Base-by-base conservation (phyloP, 805 yeast genomes). In the Candida golubevii region DNA sequence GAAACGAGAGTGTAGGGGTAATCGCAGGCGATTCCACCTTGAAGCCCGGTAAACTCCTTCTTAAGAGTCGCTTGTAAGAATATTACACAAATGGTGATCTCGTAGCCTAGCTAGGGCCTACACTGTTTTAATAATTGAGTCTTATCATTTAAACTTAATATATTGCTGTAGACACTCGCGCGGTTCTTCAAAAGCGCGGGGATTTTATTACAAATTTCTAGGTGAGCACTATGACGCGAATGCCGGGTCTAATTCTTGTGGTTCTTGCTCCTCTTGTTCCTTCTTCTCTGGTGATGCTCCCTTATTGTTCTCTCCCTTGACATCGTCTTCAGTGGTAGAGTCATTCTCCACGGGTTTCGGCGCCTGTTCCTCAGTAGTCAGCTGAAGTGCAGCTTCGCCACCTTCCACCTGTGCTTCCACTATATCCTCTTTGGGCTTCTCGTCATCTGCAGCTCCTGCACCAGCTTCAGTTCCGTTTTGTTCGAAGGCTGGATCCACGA, bases 241-340 rank as follows among this genome's bases (percentile, higher is more conserved):
- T 18, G 55, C 60, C 9, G 61, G 61, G 36, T 57, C 61, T 53
- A 57, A 54, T 30, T 53, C 55, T 36, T 51, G 54, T 4, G 55
- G 48, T 14, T 48, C 51, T 29, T 29, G 32, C n/a, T 29, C n/a
- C 32, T 10, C 32, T 12, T 29, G n/a, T 6, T 10, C n/a, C 32
- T 33, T 15, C 13, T 11, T 18, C 23, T 27, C 42, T 13, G 23
- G 12, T 7, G 35, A n/a, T 18, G 8, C 34, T 29, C 14, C 41
- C 33, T 29, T 15, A 35, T 8, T 15, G n/a, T 26, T 15, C 18
- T 12, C 32, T 13, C n/a, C 38, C 14, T 36, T 18, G 8, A 27
- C 27, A 12, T 26, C 43, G n/a, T 29, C 32, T 12, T 29, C 32
- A 10, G 32, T 6, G 32, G 4, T 12, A 29, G 32, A 10, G 11